These are phyloP conservation scores for Oryza longistaminata DNA, from an alignment of 176 grass and related monocot species.

Conservation along the genomic window DNA sequence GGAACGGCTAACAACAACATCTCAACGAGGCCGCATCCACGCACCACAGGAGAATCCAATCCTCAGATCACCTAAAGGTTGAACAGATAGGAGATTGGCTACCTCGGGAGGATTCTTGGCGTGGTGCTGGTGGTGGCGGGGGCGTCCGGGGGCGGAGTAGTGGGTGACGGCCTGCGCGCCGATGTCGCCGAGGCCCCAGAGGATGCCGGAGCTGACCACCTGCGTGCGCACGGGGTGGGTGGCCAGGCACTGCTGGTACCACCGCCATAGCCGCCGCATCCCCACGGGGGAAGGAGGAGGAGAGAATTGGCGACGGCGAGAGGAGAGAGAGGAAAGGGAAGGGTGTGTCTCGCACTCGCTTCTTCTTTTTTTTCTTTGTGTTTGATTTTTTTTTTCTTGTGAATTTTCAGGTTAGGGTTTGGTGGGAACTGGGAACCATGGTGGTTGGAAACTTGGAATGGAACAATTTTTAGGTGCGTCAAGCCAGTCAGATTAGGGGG, in stretches of 20 bases:
- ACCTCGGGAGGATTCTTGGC: constrained; percentile 36
- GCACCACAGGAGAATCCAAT: neutral
- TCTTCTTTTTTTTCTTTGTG: neutral
- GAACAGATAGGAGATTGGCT: neutral
- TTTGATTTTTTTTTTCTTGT: neutral
- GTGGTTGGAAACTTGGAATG: neutral
- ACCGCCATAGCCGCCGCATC: constrained; percentile 85
- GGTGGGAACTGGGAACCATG: neutral
- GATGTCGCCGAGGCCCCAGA: constrained; percentile 85
- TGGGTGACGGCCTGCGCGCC: constrained; percentile 91
- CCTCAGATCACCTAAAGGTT: neutral
- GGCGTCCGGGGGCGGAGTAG: constrained; percentile 30
- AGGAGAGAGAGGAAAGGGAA: neutral
- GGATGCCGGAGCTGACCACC: constrained; percentile 81
- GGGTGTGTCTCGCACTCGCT: neutral
- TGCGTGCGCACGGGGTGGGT: constrained; percentile 88
- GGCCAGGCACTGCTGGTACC: constrained; percentile 82
- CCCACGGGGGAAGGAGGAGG: neutral
- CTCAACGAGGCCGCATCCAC: neutral
- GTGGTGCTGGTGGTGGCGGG: constrained; percentile 8
- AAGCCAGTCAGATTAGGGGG: neutral
- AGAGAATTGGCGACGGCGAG: neutral
- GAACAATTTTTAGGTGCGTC: neutral
- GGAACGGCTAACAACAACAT: neutral
- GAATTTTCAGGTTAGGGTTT: constrained; percentile 7